Evolutionary conservation across 2,329 filamentous ascomycete species (phyloP), one percentile per base, ranked within the genome.

Genomic region (Trichothecium sympodiale): DNA sequence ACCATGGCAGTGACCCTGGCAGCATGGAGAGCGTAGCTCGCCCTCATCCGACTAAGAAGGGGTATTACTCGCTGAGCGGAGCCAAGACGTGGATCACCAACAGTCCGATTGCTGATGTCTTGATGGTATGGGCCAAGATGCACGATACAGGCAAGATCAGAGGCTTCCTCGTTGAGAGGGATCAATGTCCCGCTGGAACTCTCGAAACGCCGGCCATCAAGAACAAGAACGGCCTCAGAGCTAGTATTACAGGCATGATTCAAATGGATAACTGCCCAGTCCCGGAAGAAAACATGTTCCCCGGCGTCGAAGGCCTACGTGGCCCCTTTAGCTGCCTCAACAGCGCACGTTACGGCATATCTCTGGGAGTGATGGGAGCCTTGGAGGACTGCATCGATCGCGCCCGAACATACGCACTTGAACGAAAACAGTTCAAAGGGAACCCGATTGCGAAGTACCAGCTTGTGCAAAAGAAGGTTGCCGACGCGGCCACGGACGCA

Each of bases 41-140:
- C 54, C 78, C 80, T 33, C 86, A 94, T 54, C 83, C 86, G 5
- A 79, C 75, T 7, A 88, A 88, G 65, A 80, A 83, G 51, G 87
- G 86, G 1, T 85, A 86, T 56, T 83, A 80, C 48, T 73, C 78
- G 30, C 62, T 94, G 26, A 85, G 79, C 31, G 87, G 87, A 2
- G 65, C 83, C 34, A 94, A 94, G 68, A 94, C 88, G 1, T 94
- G 87, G 87, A 94, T 94, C 55, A 94, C 87, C 12, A 94, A 94
- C 60, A 89, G 83, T 7, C 87, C 87, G 4, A 93, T 94, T 48
- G 76, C 86, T 2, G 85, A 94, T 48, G 70, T 94, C 3, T 61
- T 93, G 35, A 62, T 94, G 44, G 79, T 94, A 1, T 98, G 91
- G 91, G 91, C 89, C 1, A 95, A 94, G 65, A 63, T 94, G 33